These are phyloP conservation scores for Penicillium sp. DNA, from an alignment of 2,329 filamentous ascomycete species.

Conservation along the genomic window DNA sequence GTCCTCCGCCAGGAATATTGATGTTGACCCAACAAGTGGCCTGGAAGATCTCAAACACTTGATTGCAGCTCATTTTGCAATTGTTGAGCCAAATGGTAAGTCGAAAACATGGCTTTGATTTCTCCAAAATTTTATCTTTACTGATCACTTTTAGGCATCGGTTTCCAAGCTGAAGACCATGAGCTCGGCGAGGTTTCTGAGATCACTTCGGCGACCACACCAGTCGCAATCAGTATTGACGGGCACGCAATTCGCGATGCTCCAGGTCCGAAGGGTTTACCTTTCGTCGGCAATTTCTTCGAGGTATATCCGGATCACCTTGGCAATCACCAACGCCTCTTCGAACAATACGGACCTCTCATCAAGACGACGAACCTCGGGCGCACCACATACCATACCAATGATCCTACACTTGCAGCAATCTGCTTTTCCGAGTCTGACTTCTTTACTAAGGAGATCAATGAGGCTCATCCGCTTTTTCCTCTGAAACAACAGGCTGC, in stretches of 20 bases:
- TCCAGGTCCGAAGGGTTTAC: slow-evolving; percentile 22
- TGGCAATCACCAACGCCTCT: slow-evolving; percentile 58
- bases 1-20: slow-evolving; percentile 9
- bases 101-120: neutral
- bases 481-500: slow-evolving; percentile 29
- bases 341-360: slow-evolving; percentile 55
- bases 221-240: slow-evolving; percentile 15
- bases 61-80: slow-evolving; percentile 16
- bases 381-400: slow-evolving; percentile 52
- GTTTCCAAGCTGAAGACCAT: slow-evolving; percentile 17
- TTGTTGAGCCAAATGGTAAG: slow-evolving; percentile 12
- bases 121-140: neutral
- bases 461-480: slow-evolving; percentile 32
- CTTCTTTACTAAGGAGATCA: slow-evolving; percentile 57
- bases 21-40: neutral
- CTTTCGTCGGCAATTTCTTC: slow-evolving; percentile 55
- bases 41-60: slow-evolving; percentile 7
- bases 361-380: slow-evolving; percentile 58
- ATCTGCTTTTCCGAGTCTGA: slow-evolving; percentile 53
- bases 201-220: slow-evolving; percentile 9
- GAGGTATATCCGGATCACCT: slow-evolving; percentile 60
- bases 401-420: slow-evolving; percentile 50
- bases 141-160: slow-evolving; percentile 18
- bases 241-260: slow-evolving; percentile 15
- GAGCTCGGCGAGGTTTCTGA: slow-evolving; percentile 19